Evolutionary conservation across 2,329 filamentous ascomycete genomes (phyloP), one percentile per base, ranked within the genome.

Genomic region (Dryadomyces sulphureus): DNA sequence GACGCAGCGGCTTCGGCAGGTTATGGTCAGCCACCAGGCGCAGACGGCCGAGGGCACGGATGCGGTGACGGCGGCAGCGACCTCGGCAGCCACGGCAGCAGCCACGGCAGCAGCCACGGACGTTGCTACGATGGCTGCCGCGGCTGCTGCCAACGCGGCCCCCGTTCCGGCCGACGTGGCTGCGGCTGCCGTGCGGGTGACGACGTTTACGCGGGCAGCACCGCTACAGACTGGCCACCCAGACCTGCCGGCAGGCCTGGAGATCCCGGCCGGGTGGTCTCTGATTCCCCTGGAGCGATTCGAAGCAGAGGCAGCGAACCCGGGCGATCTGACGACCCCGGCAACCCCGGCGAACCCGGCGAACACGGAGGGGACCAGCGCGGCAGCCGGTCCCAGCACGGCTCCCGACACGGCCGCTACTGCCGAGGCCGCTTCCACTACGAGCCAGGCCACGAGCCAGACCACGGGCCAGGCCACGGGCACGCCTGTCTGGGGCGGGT

Each of bases 241-340:
- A 19, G 75, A 79, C 7, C 64, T 82, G 8, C 79, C 79, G 0
- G 70, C 77, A 45, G 78, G 78, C 6, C 67, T 83, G n/a, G 67
- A 72, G 5, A 69, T 83, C 19, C 79, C 79, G 2, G 67, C 71
- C 24, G 79, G 79, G 5, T 83, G 79, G 79, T 73, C 75, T 20
- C 60, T 83, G 35, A 62, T 81, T 40, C 78, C 79, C 21, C 64
- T 83, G 2, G 71, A 79, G 51, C 67, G 74, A 21, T 53, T 75
- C 8, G 69, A 73, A 43, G 14, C 3, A 65, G 61, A n/a, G 55
- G 58, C 40, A 17, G 55, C 43, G 36, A 20, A 11, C n/a, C n/a
- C n/a, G n/a, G n/a, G n/a, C n/a, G n/a, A n/a, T n/a, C n/a, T n/a
- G n/a, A n/a, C n/a, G n/a, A n/a, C n/a, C n/a, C n/a, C n/a, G n/a